Evolutionary conservation across 1,284 basidiomycete species (phyloP).

Genomic region (Microstroma glucosiphilum): DNA sequence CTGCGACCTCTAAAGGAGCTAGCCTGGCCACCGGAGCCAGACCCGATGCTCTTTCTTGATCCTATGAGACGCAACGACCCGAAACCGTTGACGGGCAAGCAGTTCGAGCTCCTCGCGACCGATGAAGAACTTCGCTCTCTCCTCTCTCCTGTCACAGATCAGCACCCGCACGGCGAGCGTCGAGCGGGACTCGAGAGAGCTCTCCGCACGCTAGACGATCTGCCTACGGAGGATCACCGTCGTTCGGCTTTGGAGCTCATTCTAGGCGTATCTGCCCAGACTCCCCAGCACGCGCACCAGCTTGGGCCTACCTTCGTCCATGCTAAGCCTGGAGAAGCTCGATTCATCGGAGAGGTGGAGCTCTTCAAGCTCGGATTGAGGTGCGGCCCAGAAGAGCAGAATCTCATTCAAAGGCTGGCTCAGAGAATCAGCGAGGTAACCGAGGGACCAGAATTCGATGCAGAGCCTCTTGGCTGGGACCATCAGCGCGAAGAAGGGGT

Average conservation of each 20-base stretch:
- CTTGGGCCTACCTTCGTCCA: slow-evolving; percentile 12
- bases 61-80: slow-evolving; percentile 45
- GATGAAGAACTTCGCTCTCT: slow-evolving; percentile 35
- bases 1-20: slow-evolving; percentile 35
- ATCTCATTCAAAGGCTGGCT: slow-evolving; percentile 36
- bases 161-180: slow-evolving; percentile 30
- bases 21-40: slow-evolving; percentile 42
- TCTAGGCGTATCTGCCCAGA: slow-evolving; percentile 35
- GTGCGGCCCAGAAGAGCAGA: slow-evolving; percentile 37
- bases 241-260: slow-evolving; percentile 46
- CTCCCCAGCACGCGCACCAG: slow-evolving; percentile 19
- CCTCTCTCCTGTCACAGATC: slow-evolving; percentile 18
- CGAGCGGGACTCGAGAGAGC: slow-evolving; percentile 28
- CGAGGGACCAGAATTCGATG: slow-evolving; percentile 15
- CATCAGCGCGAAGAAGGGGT: slow-evolving; percentile 5
- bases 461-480: slow-evolving; percentile 17
- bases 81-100: slow-evolving; percentile 36
- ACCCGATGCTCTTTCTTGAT: slow-evolving; percentile 46
- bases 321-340: slow-evolving; percentile 11
- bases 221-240: slow-evolving; percentile 40
- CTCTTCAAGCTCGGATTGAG: slow-evolving; percentile 45
- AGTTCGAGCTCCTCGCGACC: slow-evolving; percentile 35
- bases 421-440: slow-evolving; percentile 29
- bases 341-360: slow-evolving; percentile 42
- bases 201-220: slow-evolving; percentile 35